Evolutionary conservation across 176 grass and related monocot species (phyloP).

Genomic region (Bolboschoenus planiculmis): DNA sequence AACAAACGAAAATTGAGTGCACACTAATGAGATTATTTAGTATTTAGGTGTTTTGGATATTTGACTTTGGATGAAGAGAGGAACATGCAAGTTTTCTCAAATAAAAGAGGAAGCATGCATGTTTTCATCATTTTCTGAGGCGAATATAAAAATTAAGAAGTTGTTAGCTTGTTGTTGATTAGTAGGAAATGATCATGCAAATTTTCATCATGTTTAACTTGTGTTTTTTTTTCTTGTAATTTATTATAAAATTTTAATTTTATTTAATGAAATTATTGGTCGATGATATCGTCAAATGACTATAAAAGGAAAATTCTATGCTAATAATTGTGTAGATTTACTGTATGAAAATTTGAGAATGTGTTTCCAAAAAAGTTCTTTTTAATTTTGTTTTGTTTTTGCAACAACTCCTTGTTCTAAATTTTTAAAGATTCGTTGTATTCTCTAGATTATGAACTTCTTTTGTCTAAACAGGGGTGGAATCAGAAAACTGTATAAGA

Average conservation of each 20-base stretch:
- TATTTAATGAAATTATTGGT: neutral
- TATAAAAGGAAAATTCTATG: neutral
- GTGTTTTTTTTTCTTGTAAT: neutral
- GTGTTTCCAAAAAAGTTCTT: neutral
- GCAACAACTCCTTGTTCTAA: too few species aligned
- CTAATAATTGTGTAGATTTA: neutral
- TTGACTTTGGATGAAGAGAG: too few species aligned
- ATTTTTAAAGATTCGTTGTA: too few species aligned
- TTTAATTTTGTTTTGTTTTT: too few species aligned
- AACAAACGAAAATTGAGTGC: too few species aligned
- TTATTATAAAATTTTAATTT: too few species aligned
- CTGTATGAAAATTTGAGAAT: neutral
- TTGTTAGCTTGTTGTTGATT: neutral
- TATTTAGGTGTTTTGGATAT: too few species aligned
- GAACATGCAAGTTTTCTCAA: neutral
- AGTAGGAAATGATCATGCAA: neutral
- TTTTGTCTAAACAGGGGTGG: too few species aligned
- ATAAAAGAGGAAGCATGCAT: neutral
- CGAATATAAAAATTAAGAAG: neutral
- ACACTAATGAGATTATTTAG: too few species aligned
- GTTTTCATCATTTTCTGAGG: neutral
- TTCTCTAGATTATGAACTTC: too few species aligned
- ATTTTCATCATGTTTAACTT: neutral
- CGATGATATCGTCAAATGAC: neutral
- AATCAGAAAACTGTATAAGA: too few species aligned